Evolutionary conservation across 202 grass and related monocot species (phyloP), one percentile per base, ranked within the genome.

Genomic region (Schoenoplectus triqueter): DNA sequence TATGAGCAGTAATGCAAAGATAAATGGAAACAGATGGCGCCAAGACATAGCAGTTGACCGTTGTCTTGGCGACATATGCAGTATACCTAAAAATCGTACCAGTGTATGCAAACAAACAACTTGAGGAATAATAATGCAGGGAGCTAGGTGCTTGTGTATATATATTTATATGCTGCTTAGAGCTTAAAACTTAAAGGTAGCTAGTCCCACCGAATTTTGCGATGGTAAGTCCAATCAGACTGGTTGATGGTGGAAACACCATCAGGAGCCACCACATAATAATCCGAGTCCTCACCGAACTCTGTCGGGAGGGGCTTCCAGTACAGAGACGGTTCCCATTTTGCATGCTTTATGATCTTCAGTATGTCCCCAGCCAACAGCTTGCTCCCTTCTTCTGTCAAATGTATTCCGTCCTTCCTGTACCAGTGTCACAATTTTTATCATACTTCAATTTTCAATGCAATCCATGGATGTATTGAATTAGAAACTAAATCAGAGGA

Each of bases 261-360:
- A 73, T 89, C 89, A 61, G 90, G 86, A 81, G 90, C 21, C 60
- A 97, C 90, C 5, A 94, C 71, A 61, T 97, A 89, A 8, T 88
- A 97, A 66, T 91, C 78, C 0, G 92, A 97, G 66, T 94, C 88
- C 90, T 97, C 92, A 5, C 2, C 85, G 13, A 97, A 97, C 85
- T 97, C 92, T 0, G 92, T 92, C 6, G 85, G 81, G 85, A 97
- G 70, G n/a, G 76, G 86, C 72, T 92, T 94, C 94, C 94, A 97
- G 83, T 88, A 74, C 20, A 97, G 66, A 47, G 90, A 92, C 68
- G 94, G 94, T 44, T 97, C 88, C 94, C 94, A 97, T 6, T 94
- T 91, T 55, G 90, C 94, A 48, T 91, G 87, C 71, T 94, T 92
- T 20, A 94, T 86, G 66, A 97, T 72, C 85, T 75, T 90, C 7